Percentiles rank a stretch among this genome's conserved stretches.
Conservation (phyloP, 2,329 filamentous ascomycete species). For the Penicillium sp. region DNA sequence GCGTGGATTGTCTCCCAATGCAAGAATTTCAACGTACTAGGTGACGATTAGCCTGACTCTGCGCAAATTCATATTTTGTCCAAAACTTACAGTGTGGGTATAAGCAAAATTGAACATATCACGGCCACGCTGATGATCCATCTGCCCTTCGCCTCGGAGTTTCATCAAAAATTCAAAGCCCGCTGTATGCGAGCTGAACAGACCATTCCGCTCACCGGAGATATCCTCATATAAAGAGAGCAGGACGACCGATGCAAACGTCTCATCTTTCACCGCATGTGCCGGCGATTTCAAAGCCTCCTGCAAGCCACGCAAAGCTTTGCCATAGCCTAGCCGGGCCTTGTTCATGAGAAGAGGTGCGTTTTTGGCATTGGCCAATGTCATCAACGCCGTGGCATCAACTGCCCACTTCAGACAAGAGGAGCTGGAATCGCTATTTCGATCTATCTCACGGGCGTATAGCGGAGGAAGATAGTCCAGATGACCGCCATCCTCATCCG, state of each 20-base stretch:
- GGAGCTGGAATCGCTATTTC: conserved; percentile 18
- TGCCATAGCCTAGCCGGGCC: conserved; percentile 34
- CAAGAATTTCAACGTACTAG: conserved; percentile 39
- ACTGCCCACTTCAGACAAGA: conserved; percentile 36
- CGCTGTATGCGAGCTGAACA: conserved; percentile 38
- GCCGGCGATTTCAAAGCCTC: conserved; percentile 30
- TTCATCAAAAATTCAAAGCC: conserved; percentile 39
- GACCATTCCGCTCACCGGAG: conserved; percentile 36
- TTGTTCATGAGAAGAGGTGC: conserved; percentile 27
- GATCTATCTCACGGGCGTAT: conserved; percentile 30
- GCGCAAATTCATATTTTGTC: not conserved
- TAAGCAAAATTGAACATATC: conserved; percentile 41
- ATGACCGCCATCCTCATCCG: conserved; percentile 32
- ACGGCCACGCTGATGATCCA: conserved; percentile 32
- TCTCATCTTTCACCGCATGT: conserved; percentile 38
- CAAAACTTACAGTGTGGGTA: conserved; percentile 34
- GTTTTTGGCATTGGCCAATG: conserved; percentile 33
- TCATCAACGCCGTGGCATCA: conserved; percentile 37
- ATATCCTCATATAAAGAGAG: conserved; percentile 43
- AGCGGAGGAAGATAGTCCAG: conserved; percentile 39
- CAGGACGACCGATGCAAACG: conserved; percentile 39
- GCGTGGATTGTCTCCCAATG: conserved; percentile 33
- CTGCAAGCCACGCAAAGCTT: conserved; percentile 32
- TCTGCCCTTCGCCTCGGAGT: conserved; percentile 32
- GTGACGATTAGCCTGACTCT: conserved; percentile 1